A percentile compares a stretch with the other conserved stretches of the same genome.
Conservation (phyloP, 345 rosid genomes). For the Dipteronia dyeriana region DNA sequence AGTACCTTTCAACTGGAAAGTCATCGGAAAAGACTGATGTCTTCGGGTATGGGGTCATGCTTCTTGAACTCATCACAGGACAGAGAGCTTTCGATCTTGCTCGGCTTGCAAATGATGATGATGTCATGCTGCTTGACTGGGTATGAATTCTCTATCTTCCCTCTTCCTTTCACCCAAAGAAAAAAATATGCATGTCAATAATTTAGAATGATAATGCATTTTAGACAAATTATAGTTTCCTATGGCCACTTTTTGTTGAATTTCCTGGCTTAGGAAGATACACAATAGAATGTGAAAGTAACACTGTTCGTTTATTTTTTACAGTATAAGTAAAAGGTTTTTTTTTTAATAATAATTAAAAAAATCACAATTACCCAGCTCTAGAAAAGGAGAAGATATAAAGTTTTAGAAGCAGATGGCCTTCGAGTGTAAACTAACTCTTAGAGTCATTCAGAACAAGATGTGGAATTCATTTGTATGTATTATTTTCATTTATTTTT, state of each 20-base stretch:
- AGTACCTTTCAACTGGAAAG: slow-evolving; percentile 89
- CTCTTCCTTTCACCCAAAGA: not conserved
- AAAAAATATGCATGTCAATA: not conserved
- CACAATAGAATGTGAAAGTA: not conserved
- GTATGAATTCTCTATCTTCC: slow-evolving; percentile 38
- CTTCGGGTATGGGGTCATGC: slow-evolving; percentile 97
- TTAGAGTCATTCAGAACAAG: not conserved
- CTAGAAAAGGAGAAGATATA: not conserved
- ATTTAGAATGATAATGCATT: not conserved
- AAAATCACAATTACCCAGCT: not conserved
- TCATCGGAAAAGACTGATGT: slow-evolving; percentile 98
- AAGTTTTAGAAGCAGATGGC: not conserved
- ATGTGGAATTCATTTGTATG: not conserved
- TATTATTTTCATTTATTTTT: not conserved
- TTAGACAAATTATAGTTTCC: not conserved
- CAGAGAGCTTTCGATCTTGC: slow-evolving; percentile 95
- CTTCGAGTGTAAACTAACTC: not conserved
- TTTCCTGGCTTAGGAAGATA: slow-evolving; percentile 8
- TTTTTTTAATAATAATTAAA: not conserved
- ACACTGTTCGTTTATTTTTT: not conserved
- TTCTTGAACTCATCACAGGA: slow-evolving; percentile 95
- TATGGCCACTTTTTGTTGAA: not conserved
- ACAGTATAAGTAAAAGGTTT: not conserved
- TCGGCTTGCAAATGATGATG: slow-evolving; percentile 93
- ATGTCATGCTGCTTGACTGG: slow-evolving; percentile 96